Conservation (phyloP, 306 rosid genomes). For the Acacia crassicarpa region DNA sequence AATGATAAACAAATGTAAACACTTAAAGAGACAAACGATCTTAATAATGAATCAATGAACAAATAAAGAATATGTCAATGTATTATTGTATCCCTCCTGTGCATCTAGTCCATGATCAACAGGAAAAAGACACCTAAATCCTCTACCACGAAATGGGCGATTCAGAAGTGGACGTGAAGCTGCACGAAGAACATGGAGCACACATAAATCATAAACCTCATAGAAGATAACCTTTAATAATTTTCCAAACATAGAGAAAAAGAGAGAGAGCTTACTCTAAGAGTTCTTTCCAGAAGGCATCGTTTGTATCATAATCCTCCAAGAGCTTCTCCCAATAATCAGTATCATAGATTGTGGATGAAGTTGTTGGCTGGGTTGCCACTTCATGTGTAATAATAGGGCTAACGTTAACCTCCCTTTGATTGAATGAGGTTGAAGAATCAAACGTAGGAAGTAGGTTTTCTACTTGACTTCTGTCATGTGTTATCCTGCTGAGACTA, state of each 20-base stretch:
- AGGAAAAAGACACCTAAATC: constrained; percentile 2
- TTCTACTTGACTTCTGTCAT: constrained; percentile 27
- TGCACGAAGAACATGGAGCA: constrained; percentile 31
- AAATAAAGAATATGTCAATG: not conserved
- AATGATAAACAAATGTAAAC: constrained; percentile 23
- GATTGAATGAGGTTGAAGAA: constrained; percentile 21
- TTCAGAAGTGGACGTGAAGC: constrained; percentile 52
- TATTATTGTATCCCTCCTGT: not conserved
- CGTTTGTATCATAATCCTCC: constrained; percentile 59
- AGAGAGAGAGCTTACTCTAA: constrained; percentile 51
- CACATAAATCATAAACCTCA: not conserved
- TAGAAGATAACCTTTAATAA: not conserved
- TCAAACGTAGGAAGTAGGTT: constrained; percentile 39
- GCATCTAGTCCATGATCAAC: not conserved
- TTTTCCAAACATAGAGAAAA: not conserved
- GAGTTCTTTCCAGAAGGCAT: constrained; percentile 78
- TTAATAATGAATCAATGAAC: constrained; percentile 36
- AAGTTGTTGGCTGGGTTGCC: constrained; percentile 39
- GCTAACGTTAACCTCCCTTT: constrained; percentile 40
- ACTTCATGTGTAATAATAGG: constrained; percentile 21
- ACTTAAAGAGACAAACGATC: constrained; percentile 13
- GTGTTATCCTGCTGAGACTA: not conserved
- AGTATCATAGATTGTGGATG: constrained; percentile 46
- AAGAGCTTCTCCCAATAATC: constrained; percentile 61
- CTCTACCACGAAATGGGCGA: constrained; percentile 44